phyloP scores from a whole-genome alignment of 805 yeast genomes.

The Kluyveromyces wickerhamii region DNA sequence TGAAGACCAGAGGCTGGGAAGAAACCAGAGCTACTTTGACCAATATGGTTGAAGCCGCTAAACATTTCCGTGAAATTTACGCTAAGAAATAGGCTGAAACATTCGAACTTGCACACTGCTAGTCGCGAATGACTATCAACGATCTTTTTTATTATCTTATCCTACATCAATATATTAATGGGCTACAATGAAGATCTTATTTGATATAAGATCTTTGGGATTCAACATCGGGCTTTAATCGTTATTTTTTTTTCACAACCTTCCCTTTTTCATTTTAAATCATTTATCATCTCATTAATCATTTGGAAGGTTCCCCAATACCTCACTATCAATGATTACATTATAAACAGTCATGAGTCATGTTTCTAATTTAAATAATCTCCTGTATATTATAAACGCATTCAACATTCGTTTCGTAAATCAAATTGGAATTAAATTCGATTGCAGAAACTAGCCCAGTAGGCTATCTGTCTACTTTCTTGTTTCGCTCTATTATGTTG shows the following conservation, averaged over 20 bases:
- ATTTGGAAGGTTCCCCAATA: slow-evolving; percentile 3
- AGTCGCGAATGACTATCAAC: too few relatives aligned
- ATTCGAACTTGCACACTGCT: too few relatives aligned
- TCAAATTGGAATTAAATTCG: too few relatives aligned
- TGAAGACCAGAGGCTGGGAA: slow-evolving; percentile 99
- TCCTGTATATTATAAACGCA: slow-evolving; percentile 26
- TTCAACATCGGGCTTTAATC: slow-evolving; percentile 27
- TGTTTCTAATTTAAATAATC: slow-evolving; percentile 10
- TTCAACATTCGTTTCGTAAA: slow-evolving; percentile 29
- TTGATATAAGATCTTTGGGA: slow-evolving; percentile 14
- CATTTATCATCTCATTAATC: slow-evolving; percentile 3
- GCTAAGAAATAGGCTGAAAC: slow-evolving; percentile 21
- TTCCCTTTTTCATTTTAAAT: too few relatives aligned
- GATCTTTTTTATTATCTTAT: too few relatives aligned
- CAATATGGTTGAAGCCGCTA: slow-evolving; percentile 99
- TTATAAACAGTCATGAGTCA: slow-evolving; percentile 11
- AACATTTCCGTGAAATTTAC: slow-evolving; percentile 73
- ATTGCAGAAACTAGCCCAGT: too few relatives aligned
- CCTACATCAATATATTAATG: too few relatives aligned
- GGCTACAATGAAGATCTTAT: slow-evolving; percentile 5
- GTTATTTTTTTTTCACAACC: slow-evolving; percentile 12
- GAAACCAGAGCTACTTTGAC: slow-evolving; percentile 92
- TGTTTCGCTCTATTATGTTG: not conserved
- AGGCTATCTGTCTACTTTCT: not conserved
- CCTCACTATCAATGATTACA: slow-evolving; percentile 9